Evolutionary conservation across 306 rosid species (phyloP).

Genomic region (Crataegus laevigata): DNA sequence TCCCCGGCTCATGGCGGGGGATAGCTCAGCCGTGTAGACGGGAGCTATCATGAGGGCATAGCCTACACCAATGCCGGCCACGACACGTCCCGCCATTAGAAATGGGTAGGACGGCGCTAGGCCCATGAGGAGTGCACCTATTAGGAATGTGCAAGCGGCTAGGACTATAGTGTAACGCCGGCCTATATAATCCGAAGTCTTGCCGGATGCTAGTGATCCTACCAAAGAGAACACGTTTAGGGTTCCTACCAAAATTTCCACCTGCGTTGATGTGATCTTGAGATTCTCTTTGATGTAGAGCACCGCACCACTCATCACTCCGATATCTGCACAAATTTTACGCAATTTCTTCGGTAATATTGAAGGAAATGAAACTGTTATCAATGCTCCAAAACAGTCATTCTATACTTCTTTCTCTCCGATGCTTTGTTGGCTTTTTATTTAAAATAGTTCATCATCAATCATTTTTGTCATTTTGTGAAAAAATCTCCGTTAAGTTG

Average conservation of each 20-base stretch:
- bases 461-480: no score
- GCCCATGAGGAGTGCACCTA: conserved; percentile 73
- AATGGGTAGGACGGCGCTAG: conserved; percentile 60
- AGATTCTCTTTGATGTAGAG: conserved; percentile 48
- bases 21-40: conserved; percentile 63
- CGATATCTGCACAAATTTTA: conserved; percentile 38
- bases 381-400: no score
- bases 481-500: no score
- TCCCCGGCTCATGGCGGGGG: conserved; percentile 63
- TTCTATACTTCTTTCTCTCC: no score
- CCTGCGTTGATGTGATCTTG: conserved; percentile 49
- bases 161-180: conserved; percentile 63
- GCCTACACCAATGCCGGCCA: conserved; percentile 82
- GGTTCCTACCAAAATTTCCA: conserved; percentile 64
- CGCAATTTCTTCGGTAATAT: not conserved
- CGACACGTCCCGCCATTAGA: conserved; percentile 50
- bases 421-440: no score
- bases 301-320: conserved; percentile 92
- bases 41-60: conserved; percentile 72
- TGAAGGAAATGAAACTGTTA: no score
- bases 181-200: conserved; percentile 61
- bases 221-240: conserved; percentile 58
- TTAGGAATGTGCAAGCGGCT: conserved; percentile 51
- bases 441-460: no score
- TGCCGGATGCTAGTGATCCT: conserved; percentile 73